These are phyloP conservation scores for Canariomyces notabilis DNA, from an alignment of 2,329 filamentous ascomycete species.

Conservation along the genomic window DNA sequence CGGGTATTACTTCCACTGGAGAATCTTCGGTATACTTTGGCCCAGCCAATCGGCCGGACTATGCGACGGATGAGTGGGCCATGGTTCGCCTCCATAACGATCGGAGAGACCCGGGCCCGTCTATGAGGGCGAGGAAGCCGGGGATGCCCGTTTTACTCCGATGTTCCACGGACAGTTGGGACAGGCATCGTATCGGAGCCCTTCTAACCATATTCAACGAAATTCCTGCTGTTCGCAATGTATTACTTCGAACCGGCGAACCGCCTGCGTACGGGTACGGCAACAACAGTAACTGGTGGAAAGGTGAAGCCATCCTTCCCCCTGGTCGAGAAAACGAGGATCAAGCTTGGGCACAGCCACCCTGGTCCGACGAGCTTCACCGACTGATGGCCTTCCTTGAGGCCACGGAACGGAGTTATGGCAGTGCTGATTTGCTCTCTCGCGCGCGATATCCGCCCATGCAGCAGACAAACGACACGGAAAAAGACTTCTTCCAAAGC, in stretches of 20 bases:
- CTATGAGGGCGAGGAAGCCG: conserved; percentile 39
- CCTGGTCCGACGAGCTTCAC: conserved; percentile 51
- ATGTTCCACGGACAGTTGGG: conserved; percentile 28
- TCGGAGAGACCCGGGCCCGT: conserved; percentile 37
- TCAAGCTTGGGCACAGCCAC: conserved; percentile 28
- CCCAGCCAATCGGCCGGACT: conserved; percentile 52
- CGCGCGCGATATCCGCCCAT: conserved; percentile 29
- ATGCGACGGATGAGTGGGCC: conserved; percentile 53
- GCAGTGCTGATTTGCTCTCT: conserved; percentile 46
- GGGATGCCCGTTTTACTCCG: conserved; percentile 50
- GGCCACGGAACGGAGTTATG: conserved; percentile 54
- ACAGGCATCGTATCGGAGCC: conserved; percentile 44
- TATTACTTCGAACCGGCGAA: conserved; percentile 42
- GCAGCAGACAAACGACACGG: conserved; percentile 33
- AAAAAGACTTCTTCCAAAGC: conserved; percentile 42
- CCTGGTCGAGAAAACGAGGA: conserved; percentile 32
- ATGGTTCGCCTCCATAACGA: conserved; percentile 44
- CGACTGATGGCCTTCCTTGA: conserved; percentile 61
- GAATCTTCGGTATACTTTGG: conserved; percentile 48
- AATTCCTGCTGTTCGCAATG: conserved; percentile 54
- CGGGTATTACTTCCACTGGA: conserved; percentile 41
- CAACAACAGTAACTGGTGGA: conserved; percentile 57
- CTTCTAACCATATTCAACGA: conserved; percentile 55
- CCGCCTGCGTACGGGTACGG: conserved; percentile 45
- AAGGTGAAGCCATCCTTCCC: conserved; percentile 46